phyloP scores from a whole-genome alignment of 1,284 basidiomycete genomes.

The Fomes fomentarius region DNA sequence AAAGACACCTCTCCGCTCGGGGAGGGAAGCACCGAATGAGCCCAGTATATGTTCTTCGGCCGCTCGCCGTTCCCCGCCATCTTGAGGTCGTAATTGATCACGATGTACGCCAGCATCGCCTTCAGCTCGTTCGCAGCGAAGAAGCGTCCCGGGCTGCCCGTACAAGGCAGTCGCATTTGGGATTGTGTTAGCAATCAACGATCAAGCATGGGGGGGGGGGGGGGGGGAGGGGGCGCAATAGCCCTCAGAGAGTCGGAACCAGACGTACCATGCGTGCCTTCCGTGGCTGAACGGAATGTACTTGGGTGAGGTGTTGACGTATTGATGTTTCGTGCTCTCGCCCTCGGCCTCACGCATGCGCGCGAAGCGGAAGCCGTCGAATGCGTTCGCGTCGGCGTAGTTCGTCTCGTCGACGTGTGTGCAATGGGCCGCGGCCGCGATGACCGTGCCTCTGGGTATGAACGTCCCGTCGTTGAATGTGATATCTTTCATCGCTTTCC shows the following conservation, averaged over 20 bases:
- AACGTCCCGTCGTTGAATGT: slow-evolving; percentile 45
- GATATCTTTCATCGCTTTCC: slow-evolving; percentile 35
- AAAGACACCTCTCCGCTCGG: slow-evolving; percentile 3
- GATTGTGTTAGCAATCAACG: too few relatives aligned
- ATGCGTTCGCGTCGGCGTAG: slow-evolving; percentile 43
- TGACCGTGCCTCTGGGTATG: slow-evolving; percentile 44
- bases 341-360: slow-evolving; percentile 36
- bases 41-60: neutral
- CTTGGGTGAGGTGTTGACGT: slow-evolving; percentile 36
- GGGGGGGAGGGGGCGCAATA: too few relatives aligned
- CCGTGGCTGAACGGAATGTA: slow-evolving; percentile 31
- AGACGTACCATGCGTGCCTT: slow-evolving; percentile 28
- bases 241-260: too few relatives aligned
- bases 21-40: neutral
- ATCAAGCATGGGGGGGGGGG: too few relatives aligned
- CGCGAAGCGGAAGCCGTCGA: slow-evolving; percentile 50
- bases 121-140: slow-evolving; percentile 51
- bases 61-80: slow-evolving; percentile 1
- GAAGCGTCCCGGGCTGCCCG: slow-evolving; percentile 45
- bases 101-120: slow-evolving; percentile 45
- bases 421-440: slow-evolving; percentile 41
- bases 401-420: slow-evolving; percentile 44
- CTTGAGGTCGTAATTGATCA: slow-evolving; percentile 45
- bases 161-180: too few relatives aligned
- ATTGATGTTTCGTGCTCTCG: slow-evolving; percentile 28